Conservation (phyloP, 768 basidiomycete species). For the Cyathus striatus region DNA sequence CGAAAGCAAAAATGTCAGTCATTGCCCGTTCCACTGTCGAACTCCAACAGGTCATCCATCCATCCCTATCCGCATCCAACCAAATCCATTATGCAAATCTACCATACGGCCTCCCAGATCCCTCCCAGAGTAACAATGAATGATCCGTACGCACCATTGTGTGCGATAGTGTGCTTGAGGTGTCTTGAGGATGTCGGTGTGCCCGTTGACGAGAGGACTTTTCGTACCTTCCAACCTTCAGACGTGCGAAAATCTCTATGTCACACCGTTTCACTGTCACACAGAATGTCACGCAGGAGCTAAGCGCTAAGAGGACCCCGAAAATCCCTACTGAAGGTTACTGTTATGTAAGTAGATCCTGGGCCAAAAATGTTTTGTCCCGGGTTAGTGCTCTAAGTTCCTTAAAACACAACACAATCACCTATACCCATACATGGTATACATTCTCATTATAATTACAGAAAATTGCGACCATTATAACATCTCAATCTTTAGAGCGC, state of each 20-base stretch:
- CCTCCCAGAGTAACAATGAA: conserved; percentile 14
- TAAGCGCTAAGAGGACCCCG: no score
- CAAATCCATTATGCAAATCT: conserved; percentile 10
- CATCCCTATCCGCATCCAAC: conserved; percentile 31
- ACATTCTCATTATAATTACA: not conserved
- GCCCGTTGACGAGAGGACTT: conserved; percentile 37
- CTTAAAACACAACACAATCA: no score
- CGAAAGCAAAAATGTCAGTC: conserved; percentile 20
- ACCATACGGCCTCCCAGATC: conserved; percentile 13
- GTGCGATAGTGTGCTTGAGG: conserved; percentile 34
- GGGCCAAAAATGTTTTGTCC: no score
- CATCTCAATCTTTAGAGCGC: conserved; percentile 12
- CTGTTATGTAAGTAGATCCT: no score
- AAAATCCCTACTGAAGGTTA: no score
- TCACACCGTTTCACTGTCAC: conserved; percentile 6
- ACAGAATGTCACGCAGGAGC: not conserved
- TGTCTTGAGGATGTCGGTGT: conserved; percentile 39
- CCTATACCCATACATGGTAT: not conserved
- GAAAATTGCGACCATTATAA: not conserved
- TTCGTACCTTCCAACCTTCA: conserved; percentile 16
- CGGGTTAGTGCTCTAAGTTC: no score
- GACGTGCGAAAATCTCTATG: conserved; percentile 33
- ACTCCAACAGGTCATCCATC: conserved; percentile 43
- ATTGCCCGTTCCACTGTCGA: no score
- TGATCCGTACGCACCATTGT: conserved; percentile 41